Base-by-base conservation (phyloP, 23 red algal species). In the Pyropia haitanensis region DNA sequence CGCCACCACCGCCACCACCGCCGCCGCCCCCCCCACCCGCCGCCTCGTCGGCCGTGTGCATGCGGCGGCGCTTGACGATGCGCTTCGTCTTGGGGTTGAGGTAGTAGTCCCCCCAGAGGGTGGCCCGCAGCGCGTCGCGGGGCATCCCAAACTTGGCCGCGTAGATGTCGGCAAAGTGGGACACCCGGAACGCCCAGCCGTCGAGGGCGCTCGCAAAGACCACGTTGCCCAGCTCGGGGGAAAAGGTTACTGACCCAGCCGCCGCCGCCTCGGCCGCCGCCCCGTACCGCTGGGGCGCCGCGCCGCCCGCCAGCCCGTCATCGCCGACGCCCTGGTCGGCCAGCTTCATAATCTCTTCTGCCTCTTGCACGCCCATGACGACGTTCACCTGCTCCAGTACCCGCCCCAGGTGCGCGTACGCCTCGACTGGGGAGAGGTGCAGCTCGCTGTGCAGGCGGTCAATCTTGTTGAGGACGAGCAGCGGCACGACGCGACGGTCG, bases 401-500 rank as follows among this genome's bases (percentile, higher is more conserved):
- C 30, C 80, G 63, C 12, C 69, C 28, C 59, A 98, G 71, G 24
- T 83, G 85, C 17, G 56, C 50, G 51, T 90, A 98, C 19, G 94
- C 94, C 63, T 90, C 94, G 58, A 58, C 60, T 13, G 85, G 72
- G 32, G 71, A 68, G 13, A 98, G 68, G 31, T 62, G 58, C 22
- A 98, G 72, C 50, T 98, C 94, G 6, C 46, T 25, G 28, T 86
- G 85, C 14, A 98, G 54, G 10, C 94, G 48, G 53, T 98, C 94
- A 18, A 98, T 87, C 54, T 98, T 98, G 79, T 98, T 98, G 54
- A 98, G 73, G 12, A 98, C 94, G 1, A 98, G 78, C 10, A 90
- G 60, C 29, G 94, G 94, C 28, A 55, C 78, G 20, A 98, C 29
- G 15, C 70, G 71, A 23, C 79, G 56, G 49, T 87, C 67, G 48